These are phyloP conservation scores for Theobroma grandiflorum DNA, from an alignment of 441 rosid genomes.

Conservation along the genomic window DNA sequence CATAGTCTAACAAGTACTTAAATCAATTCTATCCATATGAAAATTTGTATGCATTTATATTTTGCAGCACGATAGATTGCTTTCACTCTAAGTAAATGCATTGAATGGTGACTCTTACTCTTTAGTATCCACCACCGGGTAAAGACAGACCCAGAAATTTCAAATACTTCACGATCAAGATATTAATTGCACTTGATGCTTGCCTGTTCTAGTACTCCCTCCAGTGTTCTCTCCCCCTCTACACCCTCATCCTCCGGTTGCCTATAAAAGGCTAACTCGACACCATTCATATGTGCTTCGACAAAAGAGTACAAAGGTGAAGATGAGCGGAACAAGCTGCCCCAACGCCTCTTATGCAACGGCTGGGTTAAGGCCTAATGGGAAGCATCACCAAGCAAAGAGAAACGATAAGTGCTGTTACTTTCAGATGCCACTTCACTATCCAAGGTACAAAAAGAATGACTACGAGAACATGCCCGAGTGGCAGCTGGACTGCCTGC, in stretches of 20 bases:
- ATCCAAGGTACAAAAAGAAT: slow-evolving; percentile 49
- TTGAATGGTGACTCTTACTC: not conserved
- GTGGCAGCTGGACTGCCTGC: slow-evolving; percentile 64
- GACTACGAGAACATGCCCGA: slow-evolving; percentile 69
- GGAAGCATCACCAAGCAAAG: slow-evolving; percentile 29
- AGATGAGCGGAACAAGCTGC: slow-evolving; percentile 37
- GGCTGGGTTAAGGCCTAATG: slow-evolving; percentile 31
- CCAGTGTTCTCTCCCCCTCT: slow-evolving; percentile 16
- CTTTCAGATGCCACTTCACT: slow-evolving; percentile 71
- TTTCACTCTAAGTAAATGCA: not conserved
- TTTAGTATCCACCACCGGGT: not conserved
- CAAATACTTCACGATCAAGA: slow-evolving; percentile 25
- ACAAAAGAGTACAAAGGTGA: not conserved
- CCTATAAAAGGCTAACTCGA: slow-evolving; percentile 37
- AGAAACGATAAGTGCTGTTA: slow-evolving; percentile 26
- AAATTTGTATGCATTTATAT: slow-evolving; percentile 14
- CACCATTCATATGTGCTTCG: not conserved
- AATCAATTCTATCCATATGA: not conserved
- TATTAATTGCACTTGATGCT: slow-evolving; percentile 26
- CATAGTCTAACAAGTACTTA: not conserved
- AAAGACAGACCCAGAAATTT: not conserved
- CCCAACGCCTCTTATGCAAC: slow-evolving; percentile 22
- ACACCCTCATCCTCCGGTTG: not conserved
- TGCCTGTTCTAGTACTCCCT: slow-evolving; percentile 30
- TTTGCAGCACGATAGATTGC: not conserved